phyloP scores from a whole-genome alignment of 164 flowering plant genomes.

The Cinnamomum micranthum region DNA sequence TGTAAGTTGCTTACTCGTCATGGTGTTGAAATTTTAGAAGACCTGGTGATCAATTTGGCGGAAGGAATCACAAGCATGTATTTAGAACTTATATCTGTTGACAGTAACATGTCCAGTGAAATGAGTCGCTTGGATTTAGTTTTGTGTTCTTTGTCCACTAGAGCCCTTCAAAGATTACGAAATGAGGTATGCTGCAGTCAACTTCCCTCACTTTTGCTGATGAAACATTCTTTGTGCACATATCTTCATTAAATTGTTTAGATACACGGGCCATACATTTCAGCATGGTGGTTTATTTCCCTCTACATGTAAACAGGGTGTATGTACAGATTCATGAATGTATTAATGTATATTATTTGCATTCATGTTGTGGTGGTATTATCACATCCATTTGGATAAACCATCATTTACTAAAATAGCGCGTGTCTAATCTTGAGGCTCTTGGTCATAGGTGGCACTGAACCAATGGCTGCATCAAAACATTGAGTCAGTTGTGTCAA shows the following conservation, averaged over 20 bases:
- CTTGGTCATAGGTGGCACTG: slow-evolving; percentile 60
- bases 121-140: slow-evolving; percentile 45
- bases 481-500: slow-evolving; percentile 66
- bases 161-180: slow-evolving; percentile 82
- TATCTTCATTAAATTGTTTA: too few relatives aligned
- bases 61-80: slow-evolving; percentile 77
- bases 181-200: slow-evolving; percentile 63
- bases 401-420: neutral
- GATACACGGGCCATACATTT: too few relatives aligned
- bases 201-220: neutral
- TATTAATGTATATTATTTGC: neutral
- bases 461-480: slow-evolving; percentile 82
- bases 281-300: neutral
- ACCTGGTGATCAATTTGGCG: slow-evolving; percentile 77
- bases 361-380: neutral
- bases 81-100: slow-evolving; percentile 92
- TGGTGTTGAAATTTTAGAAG: slow-evolving; percentile 78
- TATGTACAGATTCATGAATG: neutral
- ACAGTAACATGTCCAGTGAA: slow-evolving; percentile 65
- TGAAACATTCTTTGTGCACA: too few relatives aligned
- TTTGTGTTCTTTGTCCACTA: slow-evolving; percentile 75
- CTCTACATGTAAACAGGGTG: neutral
- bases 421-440: neutral
- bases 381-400: neutral
- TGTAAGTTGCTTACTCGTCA: slow-evolving; percentile 42